Conservation (phyloP, 768 basidiomycete species). For the Podaxis sp. region DNA sequence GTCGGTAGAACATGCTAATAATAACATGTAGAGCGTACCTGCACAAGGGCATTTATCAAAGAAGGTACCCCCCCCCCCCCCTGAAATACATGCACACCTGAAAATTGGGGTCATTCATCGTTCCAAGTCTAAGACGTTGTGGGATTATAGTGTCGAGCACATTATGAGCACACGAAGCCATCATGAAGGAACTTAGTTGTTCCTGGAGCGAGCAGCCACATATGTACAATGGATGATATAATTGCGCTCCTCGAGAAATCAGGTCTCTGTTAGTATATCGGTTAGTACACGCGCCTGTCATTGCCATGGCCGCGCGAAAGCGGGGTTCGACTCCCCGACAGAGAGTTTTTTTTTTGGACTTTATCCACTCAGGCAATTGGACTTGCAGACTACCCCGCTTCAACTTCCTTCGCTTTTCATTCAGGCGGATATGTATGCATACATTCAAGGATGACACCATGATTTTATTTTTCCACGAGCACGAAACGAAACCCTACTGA, state of each 20-base stretch:
- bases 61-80: not conserved
- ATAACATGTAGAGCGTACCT: not conserved
- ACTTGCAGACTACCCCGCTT: no score
- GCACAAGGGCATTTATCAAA: not conserved
- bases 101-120: not conserved
- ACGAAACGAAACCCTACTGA: no score
- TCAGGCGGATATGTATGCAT: not conserved
- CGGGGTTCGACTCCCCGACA: slow-evolving; percentile 18
- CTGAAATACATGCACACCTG: not conserved
- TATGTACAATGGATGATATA: not conserved
- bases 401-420: not conserved
- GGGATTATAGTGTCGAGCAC: not conserved
- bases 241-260: not conserved
- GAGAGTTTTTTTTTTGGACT: slow-evolving; percentile 9
- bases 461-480: not conserved
- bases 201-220: not conserved
- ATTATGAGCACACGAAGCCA: not conserved
- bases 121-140: not conserved
- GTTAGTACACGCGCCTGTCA: slow-evolving; percentile 17
- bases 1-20: slow-evolving; percentile 1
- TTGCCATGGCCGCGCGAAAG: slow-evolving; percentile 12
- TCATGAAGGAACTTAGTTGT: no score
- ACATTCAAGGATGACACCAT: not conserved
- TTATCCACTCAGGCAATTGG: not conserved
- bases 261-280: slow-evolving; percentile 14